Base-by-base conservation (phyloP, 148 eudicot species). In the Polygonum aviculare region DNA sequence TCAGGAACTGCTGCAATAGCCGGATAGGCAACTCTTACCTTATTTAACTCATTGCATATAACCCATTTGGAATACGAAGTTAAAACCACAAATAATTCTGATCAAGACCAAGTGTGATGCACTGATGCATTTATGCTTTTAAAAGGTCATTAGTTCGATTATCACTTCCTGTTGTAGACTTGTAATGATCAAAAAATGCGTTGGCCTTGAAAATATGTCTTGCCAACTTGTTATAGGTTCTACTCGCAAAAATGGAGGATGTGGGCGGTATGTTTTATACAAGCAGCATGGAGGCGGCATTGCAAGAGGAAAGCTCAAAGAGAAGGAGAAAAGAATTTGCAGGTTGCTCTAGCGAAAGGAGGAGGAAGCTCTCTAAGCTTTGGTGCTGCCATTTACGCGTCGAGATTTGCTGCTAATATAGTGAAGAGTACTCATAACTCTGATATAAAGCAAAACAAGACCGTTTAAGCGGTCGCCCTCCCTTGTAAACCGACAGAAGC, bases 361-460 rank as follows among this genome's bases (percentile, higher is more conserved):
- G 72, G 38, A 65, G n/a, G 73, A 69, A 69, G 73, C 45, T 18
- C 73, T 7, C 11, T 35, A 2, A 69, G 73, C 73, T 40, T 69
- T n/a, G 47, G 47, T 36, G 73, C 73, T n/a, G 36, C 73, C 73
- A 35, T 69, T 6, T 69, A 69, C 10, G 41, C 73, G 0, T 69
- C 73, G 2, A 69, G 47, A 21, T 69, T 69, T 69, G 73, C 73
- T 69, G 45, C 73, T 7, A 69, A 69, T 2, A n/a, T 35, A 1
- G 5, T 69, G 73, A 69, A n/a, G 36, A 69, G 31, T 69, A 69
- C 73, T 14, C 44, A n/a, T 1, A 40, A 12, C 41, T 69, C 44
- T 36, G 19, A 4, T 36, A 2, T 22, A 26, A 22, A 69, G 44
- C 0, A 35, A 12, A 36, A n/a, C 73, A 35, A 35, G 6, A 35